Evolutionary conservation across 2,329 filamentous ascomycete species (phyloP), one percentile per base, ranked within the genome.

Genomic region (Ilyonectria mors-panacis): DNA sequence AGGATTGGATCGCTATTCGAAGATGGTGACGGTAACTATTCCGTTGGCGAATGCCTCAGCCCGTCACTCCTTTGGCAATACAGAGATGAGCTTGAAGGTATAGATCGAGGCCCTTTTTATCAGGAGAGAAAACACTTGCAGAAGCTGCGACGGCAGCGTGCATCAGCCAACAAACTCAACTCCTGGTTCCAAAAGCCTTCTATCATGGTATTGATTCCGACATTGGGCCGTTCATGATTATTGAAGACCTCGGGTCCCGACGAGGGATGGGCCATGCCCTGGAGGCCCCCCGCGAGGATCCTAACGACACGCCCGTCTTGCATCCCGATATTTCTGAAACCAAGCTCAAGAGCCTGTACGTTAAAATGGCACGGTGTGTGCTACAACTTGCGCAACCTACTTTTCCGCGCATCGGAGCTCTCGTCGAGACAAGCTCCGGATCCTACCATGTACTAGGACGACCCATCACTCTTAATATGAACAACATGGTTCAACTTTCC

Each of bases 401-500:
- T 0, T 81, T 85, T 50, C 47, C 76, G 23, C 71, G 73, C 19
- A 85, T 86, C 17, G 83, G 83, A 12, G 79, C 77, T 26, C 72
- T 85, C 0, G 55, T 67, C 28, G 70, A 81, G 61, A 55, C 67
- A 1, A 69, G 70, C 2, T 62, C 75, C 6, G 73, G 75, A n/a
- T 70, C 39, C 2, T 79, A 76, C 74, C 50, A 68, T 35, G 77
- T 81, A 6, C 66, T 58, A 5, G 72, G 73, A 35, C 76, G 81
- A 15, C 83, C 82, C 2, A 64, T 86, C 2, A 82, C 80, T 2
- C 73, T 79, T 0, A 82, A 83, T 58, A 85, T 86, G 81, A 85
- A 79, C 65, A 78, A 83, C 57, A 74, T 82, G 63, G 63, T 80
- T 37, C 73, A 68, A 8, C 65, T 77, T 12, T 70, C 70, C 2